Base-by-base conservation (phyloP, 108 stramenopile genomes). In the Stephanodiscus minutulus region DNA sequence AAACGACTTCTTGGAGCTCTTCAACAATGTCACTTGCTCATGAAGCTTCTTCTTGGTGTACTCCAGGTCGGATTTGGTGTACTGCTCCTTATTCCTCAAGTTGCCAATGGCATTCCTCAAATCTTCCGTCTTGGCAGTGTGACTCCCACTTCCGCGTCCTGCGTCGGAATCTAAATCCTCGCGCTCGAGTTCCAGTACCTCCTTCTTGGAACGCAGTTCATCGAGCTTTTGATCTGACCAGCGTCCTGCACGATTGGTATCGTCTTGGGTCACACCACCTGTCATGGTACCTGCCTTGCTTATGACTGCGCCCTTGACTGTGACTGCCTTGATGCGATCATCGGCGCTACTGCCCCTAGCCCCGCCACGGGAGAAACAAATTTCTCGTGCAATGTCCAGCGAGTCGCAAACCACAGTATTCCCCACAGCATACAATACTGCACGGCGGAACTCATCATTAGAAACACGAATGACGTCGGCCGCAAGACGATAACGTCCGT, bases 271-370 rank as follows among this genome's bases (percentile, higher is more conserved):
- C 13, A 88, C 84, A 55, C 98, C 98, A 7, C 98, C 98, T 7
- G 97, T 99, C 96, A 99, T 99, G 55, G 95, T 97, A 28, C 98
- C 98, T 12, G 95, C 93, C 82, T 97, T 98, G 83, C 87, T 88
- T 66, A 99, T 98, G 53, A 97, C 92, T 31, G 90, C 89, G 8
- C 98, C 98, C 28, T 82, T 89, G 28, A 98, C 35, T 5, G 98
- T 98, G 47, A 99, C 98, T 6, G 97, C 97, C 79, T 98, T 98
- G 86, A 96, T 70, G n/a, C 88, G 68, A 58, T 81, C 72, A 24
- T 87, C 79, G 3, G 54, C 63, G 31, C 49, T 76, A 12, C 76
- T 73, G 33, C 66, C 66, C 13, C 63, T 67, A 50, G 21, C 73
- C 18, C 68, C 57, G 27, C 67, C 29, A 47, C 77, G 75, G 54